phyloP scores from a whole-genome alignment of 495 filamentous ascomycete genomes.

The Aspergillus ellipticus region DNA sequence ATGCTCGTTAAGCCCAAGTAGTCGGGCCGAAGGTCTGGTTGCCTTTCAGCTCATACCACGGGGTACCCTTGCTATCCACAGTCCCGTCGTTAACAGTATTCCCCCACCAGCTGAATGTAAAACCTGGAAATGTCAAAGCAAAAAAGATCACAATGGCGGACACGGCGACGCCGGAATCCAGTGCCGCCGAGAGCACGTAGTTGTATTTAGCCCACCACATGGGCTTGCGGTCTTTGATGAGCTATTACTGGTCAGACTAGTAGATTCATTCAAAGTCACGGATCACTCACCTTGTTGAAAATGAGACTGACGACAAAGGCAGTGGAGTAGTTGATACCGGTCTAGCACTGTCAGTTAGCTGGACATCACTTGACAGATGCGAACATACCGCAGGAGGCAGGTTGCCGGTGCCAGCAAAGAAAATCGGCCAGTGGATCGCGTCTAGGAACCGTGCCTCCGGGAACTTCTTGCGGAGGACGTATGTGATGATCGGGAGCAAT shows the following conservation, averaged over 20 bases:
- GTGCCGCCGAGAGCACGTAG: conserved; percentile 7
- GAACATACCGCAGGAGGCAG: conserved; percentile 14
- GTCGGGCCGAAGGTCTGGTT: conserved; percentile 19
- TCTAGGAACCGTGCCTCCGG: conserved; percentile 11
- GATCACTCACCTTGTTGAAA: conserved; percentile 61
- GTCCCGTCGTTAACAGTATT: conserved; percentile 59
- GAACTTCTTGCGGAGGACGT: conserved; percentile 9
- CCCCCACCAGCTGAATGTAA: conserved; percentile 68
- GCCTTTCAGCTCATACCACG: conserved; percentile 10
- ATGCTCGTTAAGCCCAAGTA: conserved; percentile 11
- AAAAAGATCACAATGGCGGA: conserved; percentile 16
- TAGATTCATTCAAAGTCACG: not conserved
- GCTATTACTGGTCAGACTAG: not conserved
- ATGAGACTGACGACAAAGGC: conserved; percentile 77
- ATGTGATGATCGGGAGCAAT: conserved; percentile 10
- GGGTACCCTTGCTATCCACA: conserved; percentile 16
- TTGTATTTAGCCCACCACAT: conserved; percentile 49
- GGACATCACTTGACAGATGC: not conserved
- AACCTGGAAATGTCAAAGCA: conserved; percentile 63
- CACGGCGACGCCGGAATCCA: conserved; percentile 5
- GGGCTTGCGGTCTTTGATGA: conserved; percentile 56
- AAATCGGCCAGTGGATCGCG: conserved; percentile 19
- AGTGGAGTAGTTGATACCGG: conserved; percentile 73
- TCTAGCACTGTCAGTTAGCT: conserved; percentile 23
- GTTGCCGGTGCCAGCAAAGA: conserved; percentile 20